Percentiles rank a stretch among this genome's conserved stretches.
phyloP scores from a whole-genome alignment of 2,329 filamentous ascomycete species.

The Neofusicoccum laricinum region DNA sequence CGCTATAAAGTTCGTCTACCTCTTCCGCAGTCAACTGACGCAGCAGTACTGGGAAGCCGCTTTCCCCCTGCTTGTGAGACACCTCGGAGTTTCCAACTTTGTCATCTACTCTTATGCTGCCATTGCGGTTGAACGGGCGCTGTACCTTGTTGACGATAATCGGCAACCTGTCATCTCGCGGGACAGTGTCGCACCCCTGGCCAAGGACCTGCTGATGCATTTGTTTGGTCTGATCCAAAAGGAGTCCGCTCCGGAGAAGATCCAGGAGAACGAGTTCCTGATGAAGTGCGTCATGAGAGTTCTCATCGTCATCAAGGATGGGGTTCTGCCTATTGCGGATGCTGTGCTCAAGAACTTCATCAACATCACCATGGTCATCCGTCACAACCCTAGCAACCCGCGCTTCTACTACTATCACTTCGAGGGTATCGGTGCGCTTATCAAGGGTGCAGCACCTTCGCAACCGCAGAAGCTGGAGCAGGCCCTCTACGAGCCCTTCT shows the following conservation, averaged over 20 bases:
- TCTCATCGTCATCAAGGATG: slow-evolving; percentile 87
- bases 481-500: slow-evolving; percentile 79
- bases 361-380: slow-evolving; percentile 86
- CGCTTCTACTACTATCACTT: slow-evolving; percentile 99
- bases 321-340: slow-evolving; percentile 70
- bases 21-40: slow-evolving; percentile 91
- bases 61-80: slow-evolving; percentile 85
- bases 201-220: slow-evolving; percentile 83
- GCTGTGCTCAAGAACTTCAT: slow-evolving; percentile 79
- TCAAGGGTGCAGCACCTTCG: slow-evolving; percentile 68
- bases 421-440: slow-evolving; percentile 85
- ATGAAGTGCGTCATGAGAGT: slow-evolving; percentile 99
- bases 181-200: slow-evolving; percentile 72
- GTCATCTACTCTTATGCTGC: slow-evolving; percentile 97
- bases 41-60: slow-evolving; percentile 89
- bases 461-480: slow-evolving; percentile 74
- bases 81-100: slow-evolving; percentile 85
- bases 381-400: slow-evolving; percentile 93
- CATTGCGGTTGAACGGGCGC: slow-evolving; percentile 89
- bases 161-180: slow-evolving; percentile 77
- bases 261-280: slow-evolving; percentile 97
- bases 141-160: slow-evolving; percentile 75
- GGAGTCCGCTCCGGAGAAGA: slow-evolving; percentile 79
- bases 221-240: slow-evolving; percentile 89
- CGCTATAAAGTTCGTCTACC: slow-evolving; percentile 96